Percentiles rank a stretch among this genome's conserved stretches.
Evolutionary conservation across 2,329 filamentous ascomycete genomes (phyloP).

Genomic region (Lasiodiplodia theobromae): DNA sequence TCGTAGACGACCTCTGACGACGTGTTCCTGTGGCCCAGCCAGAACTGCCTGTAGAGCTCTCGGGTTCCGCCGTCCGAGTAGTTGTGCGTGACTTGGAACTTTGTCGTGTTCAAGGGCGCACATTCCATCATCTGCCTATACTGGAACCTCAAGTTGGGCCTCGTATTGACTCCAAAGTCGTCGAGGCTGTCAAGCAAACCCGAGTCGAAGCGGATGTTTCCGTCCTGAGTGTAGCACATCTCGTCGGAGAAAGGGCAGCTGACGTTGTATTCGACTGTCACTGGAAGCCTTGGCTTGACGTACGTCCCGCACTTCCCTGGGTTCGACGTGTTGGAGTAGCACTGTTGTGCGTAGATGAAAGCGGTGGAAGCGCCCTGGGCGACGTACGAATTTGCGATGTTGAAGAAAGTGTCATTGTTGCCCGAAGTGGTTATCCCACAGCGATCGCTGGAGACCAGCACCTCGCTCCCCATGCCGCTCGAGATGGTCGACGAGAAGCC

Average conservation of each 20-base stretch:
- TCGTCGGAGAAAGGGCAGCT: slow-evolving; percentile 32
- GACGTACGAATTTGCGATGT: no score
- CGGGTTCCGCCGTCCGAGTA: no score
- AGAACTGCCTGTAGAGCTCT: not conserved
- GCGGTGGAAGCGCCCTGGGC: no score
- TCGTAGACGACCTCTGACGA: no score
- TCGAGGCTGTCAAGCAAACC: slow-evolving; percentile 34
- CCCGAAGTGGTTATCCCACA: slow-evolving; percentile 2
- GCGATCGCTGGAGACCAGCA: slow-evolving; percentile 21
- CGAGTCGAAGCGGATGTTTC: slow-evolving; percentile 34
- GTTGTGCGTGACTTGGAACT: not conserved
- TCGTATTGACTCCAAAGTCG: slow-evolving; percentile 36
- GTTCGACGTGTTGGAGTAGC: slow-evolving; percentile 9
- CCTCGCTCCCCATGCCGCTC: slow-evolving; percentile 18
- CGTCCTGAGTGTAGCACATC: slow-evolving; percentile 28
- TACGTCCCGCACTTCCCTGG: slow-evolving; percentile 24
- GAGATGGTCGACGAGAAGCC: slow-evolving; percentile 31
- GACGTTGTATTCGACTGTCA: slow-evolving; percentile 26
- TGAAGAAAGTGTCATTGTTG: no score
- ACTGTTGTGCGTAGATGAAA: slow-evolving; percentile 9
- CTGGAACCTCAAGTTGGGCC: slow-evolving; percentile 30
- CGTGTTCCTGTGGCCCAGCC: not conserved
- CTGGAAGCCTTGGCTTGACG: slow-evolving; percentile 18
- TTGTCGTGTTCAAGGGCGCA: slow-evolving; percentile 29
- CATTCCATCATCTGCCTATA: slow-evolving; percentile 26